A percentile compares a stretch with the other conserved stretches of the same genome.
Evolutionary conservation across 2,329 filamentous ascomycete species (phyloP).

Genomic region (Xylariaceae sp.): DNA sequence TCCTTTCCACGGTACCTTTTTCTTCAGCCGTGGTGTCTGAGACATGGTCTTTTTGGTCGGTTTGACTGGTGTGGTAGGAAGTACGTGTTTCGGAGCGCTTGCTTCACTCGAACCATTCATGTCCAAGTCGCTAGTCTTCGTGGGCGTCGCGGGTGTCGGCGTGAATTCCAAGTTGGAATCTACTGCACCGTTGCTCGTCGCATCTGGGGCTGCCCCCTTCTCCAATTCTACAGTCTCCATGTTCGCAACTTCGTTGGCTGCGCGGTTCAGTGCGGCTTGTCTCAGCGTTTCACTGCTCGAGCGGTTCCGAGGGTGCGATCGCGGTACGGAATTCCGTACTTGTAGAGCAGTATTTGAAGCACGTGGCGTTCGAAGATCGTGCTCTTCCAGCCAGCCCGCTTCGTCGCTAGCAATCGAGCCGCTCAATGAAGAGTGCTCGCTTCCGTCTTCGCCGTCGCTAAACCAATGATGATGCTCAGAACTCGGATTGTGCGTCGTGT

Average conservation of each 20-base stretch:
- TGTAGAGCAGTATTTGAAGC: conserved; percentile 33
- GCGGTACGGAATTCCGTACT: conserved; percentile 25
- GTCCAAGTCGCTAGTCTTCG: conserved; percentile 28
- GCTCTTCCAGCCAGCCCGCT: conserved; percentile 46
- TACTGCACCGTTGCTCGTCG: conserved; percentile 25
- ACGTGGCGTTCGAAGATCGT: conserved; percentile 46
- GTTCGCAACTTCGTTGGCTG: conserved; percentile 15
- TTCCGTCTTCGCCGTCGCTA: conserved; percentile 71
- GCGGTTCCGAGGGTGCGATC: conserved; percentile 40
- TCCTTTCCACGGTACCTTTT: conserved; percentile 70
- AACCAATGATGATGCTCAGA: conserved; percentile 77
- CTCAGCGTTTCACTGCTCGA: conserved; percentile 57
- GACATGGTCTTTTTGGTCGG: conserved; percentile 36
- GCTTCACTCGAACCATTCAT: conserved; percentile 26
- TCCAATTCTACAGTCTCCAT: conserved; percentile 27
- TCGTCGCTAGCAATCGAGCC: conserved; percentile 54
- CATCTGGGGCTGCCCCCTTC: conserved; percentile 20
- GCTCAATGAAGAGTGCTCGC: conserved; percentile 72
- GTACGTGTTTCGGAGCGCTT: conserved; percentile 6
- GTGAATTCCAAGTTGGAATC: conserved; percentile 26
- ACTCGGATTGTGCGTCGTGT: conserved; percentile 66
- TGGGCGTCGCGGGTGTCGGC: conserved; percentile 31
- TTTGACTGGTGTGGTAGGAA: conserved; percentile 27
- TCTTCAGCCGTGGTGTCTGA: conserved; percentile 57
- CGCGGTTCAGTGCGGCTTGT: conserved; percentile 32